These are phyloP conservation scores for Eucalyptus pauciflora DNA, from an alignment of 345 rosid species.

Conservation along the genomic window DNA sequence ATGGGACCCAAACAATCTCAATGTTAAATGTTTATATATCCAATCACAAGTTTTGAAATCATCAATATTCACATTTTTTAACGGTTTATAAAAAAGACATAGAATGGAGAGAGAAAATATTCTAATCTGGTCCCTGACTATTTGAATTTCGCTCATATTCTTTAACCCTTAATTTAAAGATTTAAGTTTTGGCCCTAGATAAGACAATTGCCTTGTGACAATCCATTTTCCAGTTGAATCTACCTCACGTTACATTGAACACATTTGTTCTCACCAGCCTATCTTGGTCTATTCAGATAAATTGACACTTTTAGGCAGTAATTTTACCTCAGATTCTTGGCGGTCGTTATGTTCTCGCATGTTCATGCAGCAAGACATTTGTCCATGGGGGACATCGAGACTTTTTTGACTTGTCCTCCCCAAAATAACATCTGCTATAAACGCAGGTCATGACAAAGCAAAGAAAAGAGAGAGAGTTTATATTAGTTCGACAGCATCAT, in stretches of 20 bases:
- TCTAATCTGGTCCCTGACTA: accelerated
- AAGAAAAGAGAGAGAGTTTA: neutral
- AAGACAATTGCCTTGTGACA: neutral
- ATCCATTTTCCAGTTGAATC: neutral
- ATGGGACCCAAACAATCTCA: neutral
- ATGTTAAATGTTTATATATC: neutral
- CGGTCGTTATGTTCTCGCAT: neutral
- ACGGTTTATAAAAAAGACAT: neutral
- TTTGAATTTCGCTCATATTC: neutral
- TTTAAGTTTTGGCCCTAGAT: neutral
- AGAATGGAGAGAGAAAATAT: neutral
- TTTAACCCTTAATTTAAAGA: neutral
- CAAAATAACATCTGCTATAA: neutral
- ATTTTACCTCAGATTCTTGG: neutral
- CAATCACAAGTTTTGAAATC: neutral
- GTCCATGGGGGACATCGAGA: neutral
- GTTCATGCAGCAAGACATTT: neutral
- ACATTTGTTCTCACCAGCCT: neutral
- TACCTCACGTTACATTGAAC: neutral
- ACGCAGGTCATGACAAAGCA: neutral
- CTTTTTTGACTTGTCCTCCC: neutral
- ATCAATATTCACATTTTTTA: neutral
- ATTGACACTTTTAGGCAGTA: neutral
- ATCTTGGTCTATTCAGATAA: neutral
- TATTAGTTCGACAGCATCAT: neutral